These are phyloP conservation scores for Megacollybia marginata DNA, from an alignment of 768 basidiomycete species.

Conservation along the genomic window DNA sequence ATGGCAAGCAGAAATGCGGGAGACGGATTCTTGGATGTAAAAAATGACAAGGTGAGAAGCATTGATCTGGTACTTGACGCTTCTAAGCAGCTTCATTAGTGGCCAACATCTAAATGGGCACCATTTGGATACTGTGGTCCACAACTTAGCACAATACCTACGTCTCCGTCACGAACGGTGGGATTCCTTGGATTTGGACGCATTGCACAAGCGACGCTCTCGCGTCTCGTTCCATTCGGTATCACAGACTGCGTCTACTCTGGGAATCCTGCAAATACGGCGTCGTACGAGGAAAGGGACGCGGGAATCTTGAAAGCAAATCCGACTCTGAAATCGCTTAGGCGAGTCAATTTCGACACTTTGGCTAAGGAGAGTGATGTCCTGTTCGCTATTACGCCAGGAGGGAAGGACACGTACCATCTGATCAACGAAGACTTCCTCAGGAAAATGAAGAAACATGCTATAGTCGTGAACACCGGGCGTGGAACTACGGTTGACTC, in stretches of 20 bases:
- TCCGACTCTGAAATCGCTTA: constrained; percentile 32
- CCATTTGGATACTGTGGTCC: constrained; percentile 84
- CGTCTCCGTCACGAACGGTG: constrained; percentile 49
- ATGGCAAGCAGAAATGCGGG: constrained; percentile 86
- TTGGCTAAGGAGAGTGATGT: constrained; percentile 79
- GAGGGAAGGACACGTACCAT: constrained; percentile 67
- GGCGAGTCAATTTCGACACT: constrained; percentile 53
- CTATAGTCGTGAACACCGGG: constrained; percentile 78
- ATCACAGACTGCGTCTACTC: constrained; percentile 68
- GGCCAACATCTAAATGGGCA: constrained; percentile 72
- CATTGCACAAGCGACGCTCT: constrained; percentile 80
- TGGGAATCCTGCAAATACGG: constrained; percentile 43
- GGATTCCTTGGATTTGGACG: constrained; percentile 95
- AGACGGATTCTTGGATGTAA: constrained; percentile 51
- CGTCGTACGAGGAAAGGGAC: constrained; percentile 33
- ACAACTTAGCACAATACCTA: constrained; percentile 43
- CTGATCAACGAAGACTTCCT: constrained; percentile 69
- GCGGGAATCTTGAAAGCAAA: constrained; percentile 23
- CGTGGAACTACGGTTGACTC: constrained; percentile 89
- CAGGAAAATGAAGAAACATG: constrained; percentile 75
- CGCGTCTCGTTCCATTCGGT: constrained; percentile 77
- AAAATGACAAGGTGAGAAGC: constrained; percentile 20
- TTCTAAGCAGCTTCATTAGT: constrained; percentile 33
- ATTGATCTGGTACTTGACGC: too few species aligned
- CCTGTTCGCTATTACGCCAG: constrained; percentile 77